phyloP scores from a whole-genome alignment of 352 stramenopile species.

The Thalassiosira livingstoniorum region DNA sequence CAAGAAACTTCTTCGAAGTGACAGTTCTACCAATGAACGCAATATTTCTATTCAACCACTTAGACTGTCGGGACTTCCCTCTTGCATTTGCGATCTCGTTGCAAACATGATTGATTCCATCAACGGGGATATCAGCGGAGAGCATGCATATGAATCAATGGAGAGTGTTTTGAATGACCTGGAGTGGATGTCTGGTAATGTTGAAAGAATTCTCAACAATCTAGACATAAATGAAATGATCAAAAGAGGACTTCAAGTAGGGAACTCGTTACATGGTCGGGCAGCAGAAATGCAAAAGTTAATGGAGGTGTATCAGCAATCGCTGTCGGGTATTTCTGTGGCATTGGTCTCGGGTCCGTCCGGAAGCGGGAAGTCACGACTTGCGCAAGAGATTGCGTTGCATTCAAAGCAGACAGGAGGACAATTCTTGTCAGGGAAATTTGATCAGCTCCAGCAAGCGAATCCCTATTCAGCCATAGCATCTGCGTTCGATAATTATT shows the following conservation, averaged over 20 bases:
- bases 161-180: conserved; percentile 12
- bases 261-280: conserved; percentile 7
- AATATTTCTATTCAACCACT: conserved; percentile 12
- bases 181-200: conserved; percentile 11
- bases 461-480: conserved; percentile 15
- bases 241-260: conserved; percentile 7
- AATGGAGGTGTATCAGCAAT: conserved; percentile 8
- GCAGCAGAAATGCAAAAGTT: not conserved
- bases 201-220: conserved; percentile 5
- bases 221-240: conserved; percentile 1
- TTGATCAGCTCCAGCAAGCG: conserved; percentile 33
- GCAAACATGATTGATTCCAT: conserved; percentile 34
- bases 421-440: conserved; percentile 42
- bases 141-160: conserved; percentile 26
- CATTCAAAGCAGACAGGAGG: not conserved
- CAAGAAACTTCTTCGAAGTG: too few relatives aligned
- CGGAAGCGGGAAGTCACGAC: conserved; percentile 20
- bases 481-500: conserved; percentile 31
- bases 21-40: too few relatives aligned
- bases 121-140: conserved; percentile 21
- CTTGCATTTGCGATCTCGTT: conserved; percentile 27
- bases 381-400: conserved; percentile 20
- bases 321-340: not conserved
- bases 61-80: conserved; percentile 20
- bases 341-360: conserved; percentile 15